Evolutionary conservation across 257 asterid genomes (phyloP), one percentile per base, ranked within the genome.

Genomic region (Eucommia ulmoides): DNA sequence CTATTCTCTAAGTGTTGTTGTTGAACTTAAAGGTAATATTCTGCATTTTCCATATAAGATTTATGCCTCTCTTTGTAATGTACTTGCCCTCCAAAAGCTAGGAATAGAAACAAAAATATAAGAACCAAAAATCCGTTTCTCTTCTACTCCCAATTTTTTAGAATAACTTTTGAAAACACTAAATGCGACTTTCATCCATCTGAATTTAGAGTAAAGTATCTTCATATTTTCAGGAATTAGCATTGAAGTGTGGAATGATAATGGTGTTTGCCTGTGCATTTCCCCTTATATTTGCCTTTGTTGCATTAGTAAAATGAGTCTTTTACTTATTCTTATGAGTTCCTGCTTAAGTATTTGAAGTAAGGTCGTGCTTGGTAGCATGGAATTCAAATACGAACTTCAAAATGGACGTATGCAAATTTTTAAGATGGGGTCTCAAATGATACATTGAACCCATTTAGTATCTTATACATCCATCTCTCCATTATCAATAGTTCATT

Each of bases 221-320:
- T 50, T 68, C 93, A 89, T 96, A 89, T 79, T 89, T 74, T 66
- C 77, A 82, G 62, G 98, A 89, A 81, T 49, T 89, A 67, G 94
- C 84, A 18, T 58, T 89, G 91, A 96, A 89, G 71, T 89, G 82
- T 23, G 98, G 98, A 50, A 76, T 80, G 93, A 71, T 78, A 72
- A 89, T 83, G 94, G 85, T 89, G 98, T 85, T 89, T 76, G 94
- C 98, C 61, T 89, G 98, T 66, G 98, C 96, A 57, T 85, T 85
- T 61, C 98, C 98, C 21, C 94, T 80, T 1, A 93, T 88, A 29
- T 89, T 89, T 42, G 78, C 91, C 72, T 85, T 89, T 51, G 96
- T 93, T 19, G 72, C 82, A 33, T 71, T 85, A 94, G 98, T 89
- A 85, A 12, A 44, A 18, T 29, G 20, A 21, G 44, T 49, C 49